Base-by-base conservation (phyloP, 306 rosid species). In the Sechiopsis laciniata region DNA sequence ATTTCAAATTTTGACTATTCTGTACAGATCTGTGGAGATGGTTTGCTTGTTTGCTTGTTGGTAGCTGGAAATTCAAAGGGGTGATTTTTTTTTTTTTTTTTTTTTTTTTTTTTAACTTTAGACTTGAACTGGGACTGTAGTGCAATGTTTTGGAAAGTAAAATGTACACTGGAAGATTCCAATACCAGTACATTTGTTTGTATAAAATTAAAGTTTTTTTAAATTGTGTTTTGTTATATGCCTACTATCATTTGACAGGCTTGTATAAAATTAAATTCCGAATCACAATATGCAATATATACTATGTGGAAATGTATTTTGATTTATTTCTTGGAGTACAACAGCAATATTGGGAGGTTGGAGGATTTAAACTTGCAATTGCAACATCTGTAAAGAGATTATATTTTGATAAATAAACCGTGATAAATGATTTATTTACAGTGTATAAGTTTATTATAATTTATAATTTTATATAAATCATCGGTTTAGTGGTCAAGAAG, bases 21-120 rank as follows among this genome's bases (percentile, higher is more conserved):
- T 24, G 59, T 8, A 29, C 74, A 70, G 74, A 50, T 50, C 26
- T n/a, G 51, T 42, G 59, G 22, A 21, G 56, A 68, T 50, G 73
- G 10, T 24, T 51, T 70, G 59, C 57, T 48, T 65, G 16, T 12
- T 69, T 68, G 9, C 8, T 40, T 40, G 46, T 1, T 51, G 58
- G 73, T n/a, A 22, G 55, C 55, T 45, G 59, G 24, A 70, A 70
- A 70, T 48, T 51, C 20, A 26, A 70, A 15, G 19, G 58, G 2
- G 45, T 51, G 59, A 40, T 6, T 40, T 40, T 40, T 40, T 40
- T 40, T 2, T 26, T 26, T 26, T 6, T 40, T 1, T 40, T 6
- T 40, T 5, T n/a, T n/a, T n/a, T n/a, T n/a, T n/a, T n/a, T n/a
- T n/a, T n/a, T 40, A 40, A 40, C 46, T 40, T 40, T 40, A 7